Conservation (phyloP, 257 asterid genomes). For the Ophiorrhiza pumila region DNA sequence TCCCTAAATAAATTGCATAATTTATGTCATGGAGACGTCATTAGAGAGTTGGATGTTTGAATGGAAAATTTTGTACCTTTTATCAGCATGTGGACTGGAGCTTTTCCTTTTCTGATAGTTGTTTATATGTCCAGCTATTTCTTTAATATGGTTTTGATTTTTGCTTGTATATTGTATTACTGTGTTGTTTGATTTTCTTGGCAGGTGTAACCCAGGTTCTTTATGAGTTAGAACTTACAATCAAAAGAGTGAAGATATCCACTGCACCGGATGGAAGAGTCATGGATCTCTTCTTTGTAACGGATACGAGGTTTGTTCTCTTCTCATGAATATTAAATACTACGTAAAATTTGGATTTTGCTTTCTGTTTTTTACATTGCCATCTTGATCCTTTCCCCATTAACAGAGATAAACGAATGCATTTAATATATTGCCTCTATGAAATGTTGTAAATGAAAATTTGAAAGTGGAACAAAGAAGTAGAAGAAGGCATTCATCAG, state of each 20-base stretch:
- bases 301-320: slow-evolving; percentile 56
- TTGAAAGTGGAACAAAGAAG: background rate
- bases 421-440: background rate
- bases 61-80: background rate
- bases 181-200: background rate
- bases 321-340: background rate
- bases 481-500: background rate
- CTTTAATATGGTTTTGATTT: background rate
- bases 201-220: slow-evolving; percentile 74
- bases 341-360: background rate
- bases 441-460: background rate
- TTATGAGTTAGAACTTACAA: slow-evolving; percentile 61
- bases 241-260: slow-evolving; percentile 59
- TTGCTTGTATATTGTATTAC: background rate
- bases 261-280: slow-evolving; percentile 75
- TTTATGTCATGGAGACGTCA: slow-evolving; percentile 2
- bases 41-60: background rate
- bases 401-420: background rate
- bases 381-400: background rate
- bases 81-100: background rate
- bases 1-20: background rate
- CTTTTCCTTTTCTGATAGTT: slow-evolving; percentile 7
- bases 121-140: slow-evolving; percentile 2
- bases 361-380: background rate
- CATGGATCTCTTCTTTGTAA: slow-evolving; percentile 69